These are phyloP conservation scores for Aspergillus brunneoviolaceus DNA, from an alignment of 2,329 filamentous ascomycete genomes.

Conservation along the genomic window DNA sequence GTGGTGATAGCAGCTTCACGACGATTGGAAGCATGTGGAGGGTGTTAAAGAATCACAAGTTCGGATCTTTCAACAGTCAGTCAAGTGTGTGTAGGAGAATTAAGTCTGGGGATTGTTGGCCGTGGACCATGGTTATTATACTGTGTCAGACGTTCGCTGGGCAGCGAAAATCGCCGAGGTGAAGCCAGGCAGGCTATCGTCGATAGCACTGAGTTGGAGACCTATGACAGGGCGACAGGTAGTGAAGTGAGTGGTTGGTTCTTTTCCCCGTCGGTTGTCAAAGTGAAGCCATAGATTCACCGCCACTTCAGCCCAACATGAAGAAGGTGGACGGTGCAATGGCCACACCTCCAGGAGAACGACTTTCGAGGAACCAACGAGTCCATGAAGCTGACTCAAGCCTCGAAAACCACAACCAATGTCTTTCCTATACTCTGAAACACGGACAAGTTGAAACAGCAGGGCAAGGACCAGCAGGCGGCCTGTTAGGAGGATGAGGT, in stretches of 20 bases:
- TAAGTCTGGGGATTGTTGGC: neutral
- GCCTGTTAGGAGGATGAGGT: neutral
- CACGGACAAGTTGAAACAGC: neutral
- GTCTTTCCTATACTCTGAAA: neutral
- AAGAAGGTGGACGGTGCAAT: neutral
- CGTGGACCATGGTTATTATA: constrained; percentile 1
- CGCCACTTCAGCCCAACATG: constrained; percentile 9
- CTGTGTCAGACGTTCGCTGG: neutral
- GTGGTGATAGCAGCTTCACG: constrained; percentile 8
- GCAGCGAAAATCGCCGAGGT: constrained; percentile 3
- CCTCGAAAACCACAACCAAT: neutral
- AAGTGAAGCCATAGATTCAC: constrained; percentile 9
- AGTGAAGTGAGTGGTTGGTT: constrained; percentile 2
- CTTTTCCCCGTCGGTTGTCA: constrained; percentile 1
- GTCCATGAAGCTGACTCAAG: neutral
- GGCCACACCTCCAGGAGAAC: neutral
- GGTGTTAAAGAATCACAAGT: neutral
- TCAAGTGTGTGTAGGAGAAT: neutral
- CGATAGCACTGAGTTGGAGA: neutral
- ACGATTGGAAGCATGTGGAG: constrained; percentile 13
- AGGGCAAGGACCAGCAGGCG: neutral
- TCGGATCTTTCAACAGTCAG: neutral
- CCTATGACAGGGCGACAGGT: constrained; percentile 13
- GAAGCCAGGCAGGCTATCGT: constrained; percentile 1
- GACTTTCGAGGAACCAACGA: neutral